Conservation (phyloP, 192 early-diverging fungal genomes). For the Linderina pennispora region DNA sequence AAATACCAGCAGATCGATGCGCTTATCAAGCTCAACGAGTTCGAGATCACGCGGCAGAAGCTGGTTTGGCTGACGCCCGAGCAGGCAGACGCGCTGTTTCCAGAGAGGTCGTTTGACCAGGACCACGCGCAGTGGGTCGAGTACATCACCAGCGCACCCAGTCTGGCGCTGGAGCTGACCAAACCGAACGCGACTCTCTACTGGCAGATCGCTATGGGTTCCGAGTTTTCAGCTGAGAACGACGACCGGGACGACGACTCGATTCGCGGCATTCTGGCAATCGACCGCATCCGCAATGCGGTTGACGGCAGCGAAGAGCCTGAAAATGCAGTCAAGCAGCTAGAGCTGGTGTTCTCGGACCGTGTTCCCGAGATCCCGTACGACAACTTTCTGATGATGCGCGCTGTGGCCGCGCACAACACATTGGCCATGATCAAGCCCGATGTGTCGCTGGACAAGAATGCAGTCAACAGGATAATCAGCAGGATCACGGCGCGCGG, state of each 20-base stretch:
- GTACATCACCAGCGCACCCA: constrained; percentile 50
- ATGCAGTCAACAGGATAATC: constrained; percentile 27
- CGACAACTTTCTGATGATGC: constrained; percentile 45
- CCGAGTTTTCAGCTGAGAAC: constrained; percentile 31
- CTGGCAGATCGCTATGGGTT: constrained; percentile 51
- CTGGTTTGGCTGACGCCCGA: constrained; percentile 44
- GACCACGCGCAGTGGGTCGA: constrained; percentile 37
- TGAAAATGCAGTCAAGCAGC: constrained; percentile 40
- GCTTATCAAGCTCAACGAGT: constrained; percentile 49
- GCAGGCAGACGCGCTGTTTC: constrained; percentile 37
- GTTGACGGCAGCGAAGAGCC: constrained; percentile 48
- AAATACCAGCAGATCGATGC: constrained; percentile 50
- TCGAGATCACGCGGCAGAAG: constrained; percentile 48
- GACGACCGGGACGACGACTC: constrained; percentile 38
- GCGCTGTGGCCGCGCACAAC: constrained; percentile 28
- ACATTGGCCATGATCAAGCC: constrained; percentile 55
- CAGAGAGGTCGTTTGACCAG: constrained; percentile 30
- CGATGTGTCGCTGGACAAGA: constrained; percentile 30
- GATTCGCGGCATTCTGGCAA: constrained; percentile 51
- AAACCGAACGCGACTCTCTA: constrained; percentile 46
- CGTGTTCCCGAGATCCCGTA: constrained; percentile 26
- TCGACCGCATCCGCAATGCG: constrained; percentile 51
- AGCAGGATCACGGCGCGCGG: constrained; percentile 33
- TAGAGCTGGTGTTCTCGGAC: constrained; percentile 46
- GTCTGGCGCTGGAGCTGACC: constrained; percentile 50